phyloP scores from a whole-genome alignment of 352 stramenopile genomes.

The Phytophthora meadii region DNA sequence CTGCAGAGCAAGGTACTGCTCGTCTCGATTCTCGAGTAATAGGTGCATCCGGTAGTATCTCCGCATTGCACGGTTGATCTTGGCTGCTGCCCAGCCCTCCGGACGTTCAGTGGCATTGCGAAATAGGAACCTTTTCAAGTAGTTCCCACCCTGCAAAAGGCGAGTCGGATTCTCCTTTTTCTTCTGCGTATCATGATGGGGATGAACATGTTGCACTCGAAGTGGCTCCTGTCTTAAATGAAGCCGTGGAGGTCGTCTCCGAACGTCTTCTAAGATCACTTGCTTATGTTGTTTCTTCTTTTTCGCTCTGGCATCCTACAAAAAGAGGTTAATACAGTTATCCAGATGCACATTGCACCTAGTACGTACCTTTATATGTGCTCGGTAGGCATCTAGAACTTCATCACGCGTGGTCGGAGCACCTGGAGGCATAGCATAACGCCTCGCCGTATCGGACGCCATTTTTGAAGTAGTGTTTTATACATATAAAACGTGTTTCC shows the following conservation, averaged over 20 bases:
- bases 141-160: conserved; percentile 28
- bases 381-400: conserved; percentile 55
- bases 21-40: conserved; percentile 44
- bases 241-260: conserved; percentile 48
- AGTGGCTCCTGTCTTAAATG: conserved; percentile 43
- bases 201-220: conserved; percentile 17
- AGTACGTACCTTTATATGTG: conserved; percentile 42
- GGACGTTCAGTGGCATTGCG: conserved; percentile 30
- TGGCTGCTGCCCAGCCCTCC: conserved; percentile 63
- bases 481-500: too few relatives aligned
- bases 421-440: conserved; percentile 3
- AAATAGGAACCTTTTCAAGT: conserved; percentile 57
- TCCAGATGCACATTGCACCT: too few relatives aligned
- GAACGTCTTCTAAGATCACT: conserved; percentile 64
- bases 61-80: conserved; percentile 65
- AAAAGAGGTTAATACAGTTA: background rate
- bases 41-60: conserved; percentile 61
- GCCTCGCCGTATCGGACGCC: conserved; percentile 7
- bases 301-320: conserved; percentile 48
- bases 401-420: conserved; percentile 34
- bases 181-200: conserved; percentile 6
- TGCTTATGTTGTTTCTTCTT: conserved; percentile 64
- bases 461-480: background rate
- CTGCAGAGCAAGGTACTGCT: conserved; percentile 59
- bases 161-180: conserved; percentile 25